phyloP scores from a whole-genome alignment of 306 rosid genomes.

The Trifolium subterraneum region DNA sequence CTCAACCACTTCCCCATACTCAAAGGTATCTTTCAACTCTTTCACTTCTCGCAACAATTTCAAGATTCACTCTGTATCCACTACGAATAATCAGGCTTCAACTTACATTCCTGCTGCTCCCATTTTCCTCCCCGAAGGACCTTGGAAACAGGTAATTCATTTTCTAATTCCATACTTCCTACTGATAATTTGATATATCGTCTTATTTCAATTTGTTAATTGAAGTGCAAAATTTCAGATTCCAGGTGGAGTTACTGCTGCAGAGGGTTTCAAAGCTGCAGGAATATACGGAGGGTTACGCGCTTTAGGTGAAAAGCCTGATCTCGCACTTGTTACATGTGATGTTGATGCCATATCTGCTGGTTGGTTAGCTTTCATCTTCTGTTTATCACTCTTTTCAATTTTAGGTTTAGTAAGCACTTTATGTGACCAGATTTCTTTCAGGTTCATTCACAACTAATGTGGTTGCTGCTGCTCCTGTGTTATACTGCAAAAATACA shows the following conservation, averaged over 20 bases:
- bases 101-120: slow-evolving; percentile 77
- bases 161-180: neutral
- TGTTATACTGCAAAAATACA: slow-evolving; percentile 69
- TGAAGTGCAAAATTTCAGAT: slow-evolving; percentile 49
- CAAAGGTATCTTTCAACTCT: slow-evolving; percentile 47
- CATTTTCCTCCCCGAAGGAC: slow-evolving; percentile 84
- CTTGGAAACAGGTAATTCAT: slow-evolving; percentile 91
- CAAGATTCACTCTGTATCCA: slow-evolving; percentile 47
- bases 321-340: slow-evolving; percentile 90
- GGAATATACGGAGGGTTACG: slow-evolving; percentile 90
- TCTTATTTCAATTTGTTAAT: neutral
- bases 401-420: slow-evolving; percentile 25
- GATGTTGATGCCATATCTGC: slow-evolving; percentile 94
- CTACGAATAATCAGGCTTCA: slow-evolving; percentile 41
- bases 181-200: too few species aligned
- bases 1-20: slow-evolving; percentile 29
- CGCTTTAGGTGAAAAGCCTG: slow-evolving; percentile 78
- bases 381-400: neutral
- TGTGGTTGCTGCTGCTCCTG: slow-evolving; percentile 97
- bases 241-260: slow-evolving; percentile 93
- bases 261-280: slow-evolving; percentile 88
- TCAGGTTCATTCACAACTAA: slow-evolving; percentile 88
- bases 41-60: slow-evolving; percentile 14
- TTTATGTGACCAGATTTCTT: slow-evolving; percentile 36
- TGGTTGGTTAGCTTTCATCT: slow-evolving; percentile 66